Evolutionary conservation across 345 rosid genomes (phyloP).

Genomic region (Boechera retrofracta): DNA sequence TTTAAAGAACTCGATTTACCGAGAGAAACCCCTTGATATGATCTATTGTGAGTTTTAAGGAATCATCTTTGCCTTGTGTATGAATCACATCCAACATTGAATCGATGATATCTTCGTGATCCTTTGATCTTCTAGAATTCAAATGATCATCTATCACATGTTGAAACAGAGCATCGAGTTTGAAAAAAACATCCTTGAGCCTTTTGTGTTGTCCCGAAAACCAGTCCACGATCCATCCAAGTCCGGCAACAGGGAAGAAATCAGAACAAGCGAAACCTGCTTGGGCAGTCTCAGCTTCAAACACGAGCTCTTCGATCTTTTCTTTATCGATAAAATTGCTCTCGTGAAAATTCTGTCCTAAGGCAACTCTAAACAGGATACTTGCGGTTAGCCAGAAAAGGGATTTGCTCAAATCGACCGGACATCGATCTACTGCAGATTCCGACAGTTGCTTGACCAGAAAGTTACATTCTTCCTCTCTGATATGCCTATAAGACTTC

Average conservation of each 20-base stretch:
- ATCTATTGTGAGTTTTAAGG: constrained; percentile 35
- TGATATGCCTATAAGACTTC: constrained; percentile 40
- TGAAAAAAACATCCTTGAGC: constrained; percentile 41
- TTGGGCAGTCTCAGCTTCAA: constrained; percentile 44
- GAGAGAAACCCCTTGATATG: constrained; percentile 39
- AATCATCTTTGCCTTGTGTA: constrained; percentile 26
- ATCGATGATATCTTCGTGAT: constrained; percentile 37
- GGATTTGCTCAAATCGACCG: constrained; percentile 44
- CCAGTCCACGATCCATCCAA: constrained; percentile 55
- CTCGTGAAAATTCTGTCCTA: constrained; percentile 49
- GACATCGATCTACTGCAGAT: constrained; percentile 7
- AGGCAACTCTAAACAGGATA: constrained; percentile 49
- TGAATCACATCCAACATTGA: constrained; percentile 32
- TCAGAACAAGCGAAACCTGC: constrained; percentile 49
- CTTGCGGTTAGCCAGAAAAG: constrained; percentile 41
- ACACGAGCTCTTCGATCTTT: constrained; percentile 39
- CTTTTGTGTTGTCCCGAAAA: constrained; percentile 40
- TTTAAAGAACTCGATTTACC: constrained; percentile 3
- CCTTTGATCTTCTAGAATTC: constrained; percentile 36
- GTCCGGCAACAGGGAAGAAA: constrained; percentile 50
- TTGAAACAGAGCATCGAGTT: constrained; percentile 39
- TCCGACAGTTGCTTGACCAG: constrained; percentile 44
- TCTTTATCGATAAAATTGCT: constrained; percentile 32
- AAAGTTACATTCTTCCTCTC: constrained; percentile 54
- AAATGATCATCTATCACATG: constrained; percentile 49